Percentiles rank a stretch among this genome's conserved stretches.
phyloP scores from a whole-genome alignment of 148 eudicot genomes.

The Fagopyrum esculentum region DNA sequence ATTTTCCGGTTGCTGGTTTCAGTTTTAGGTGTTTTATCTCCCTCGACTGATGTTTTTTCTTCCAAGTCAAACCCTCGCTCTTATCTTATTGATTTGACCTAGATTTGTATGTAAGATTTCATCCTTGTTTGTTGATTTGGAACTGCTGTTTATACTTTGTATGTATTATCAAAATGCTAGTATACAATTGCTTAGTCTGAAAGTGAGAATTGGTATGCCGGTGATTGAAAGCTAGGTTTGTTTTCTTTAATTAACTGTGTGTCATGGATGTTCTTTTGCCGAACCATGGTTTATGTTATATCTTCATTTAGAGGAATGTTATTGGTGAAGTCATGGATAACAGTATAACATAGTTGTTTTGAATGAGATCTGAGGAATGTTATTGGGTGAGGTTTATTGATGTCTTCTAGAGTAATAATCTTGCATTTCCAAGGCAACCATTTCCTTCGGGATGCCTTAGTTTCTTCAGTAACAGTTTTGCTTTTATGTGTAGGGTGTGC shows the following conservation, averaged over 20 bases:
- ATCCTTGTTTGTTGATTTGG: neutral
- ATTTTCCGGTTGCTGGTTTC: neutral
- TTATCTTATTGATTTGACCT: constrained; percentile 1
- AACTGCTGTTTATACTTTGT: neutral
- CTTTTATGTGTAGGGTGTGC: too few species aligned
- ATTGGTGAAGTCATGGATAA: neutral
- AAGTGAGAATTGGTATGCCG: neutral
- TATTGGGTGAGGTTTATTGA: neutral
- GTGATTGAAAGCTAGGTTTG: neutral
- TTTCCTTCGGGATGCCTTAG: neutral
- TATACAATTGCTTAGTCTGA: neutral
- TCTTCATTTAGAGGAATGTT: neutral
- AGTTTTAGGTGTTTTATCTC: neutral
- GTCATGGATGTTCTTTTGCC: neutral
- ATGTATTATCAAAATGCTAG: neutral
- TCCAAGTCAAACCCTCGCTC: constrained; percentile 2
- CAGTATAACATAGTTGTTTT: neutral
- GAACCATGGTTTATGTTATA: neutral
- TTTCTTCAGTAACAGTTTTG: too few species aligned
- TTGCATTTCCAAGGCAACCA: neutral
- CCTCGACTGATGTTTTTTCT: neutral
- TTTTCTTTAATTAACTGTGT: neutral
- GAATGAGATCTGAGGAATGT: neutral
- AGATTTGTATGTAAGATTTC: neutral
- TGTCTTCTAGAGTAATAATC: neutral